Base-by-base conservation (phyloP, 345 rosid genomes). In the Bruguiera sexangula region DNA sequence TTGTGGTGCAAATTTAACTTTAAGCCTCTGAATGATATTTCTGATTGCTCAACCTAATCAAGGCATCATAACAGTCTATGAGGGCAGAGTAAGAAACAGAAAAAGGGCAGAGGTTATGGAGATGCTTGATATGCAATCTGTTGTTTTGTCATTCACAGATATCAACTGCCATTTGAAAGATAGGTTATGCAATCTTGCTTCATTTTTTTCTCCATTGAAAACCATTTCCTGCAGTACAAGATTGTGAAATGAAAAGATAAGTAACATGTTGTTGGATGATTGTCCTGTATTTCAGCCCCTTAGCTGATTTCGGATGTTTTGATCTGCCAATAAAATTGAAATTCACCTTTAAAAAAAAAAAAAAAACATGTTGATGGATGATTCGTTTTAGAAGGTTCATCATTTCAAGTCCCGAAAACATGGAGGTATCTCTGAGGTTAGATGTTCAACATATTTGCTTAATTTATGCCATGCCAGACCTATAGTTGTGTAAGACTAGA, bases 151-250 rank as follows among this genome's bases (percentile, higher is more conserved):
- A 37, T 37, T 62, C 50, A 62, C 27, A 62, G 52, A 13, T 15
- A 43, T 43, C 50, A 13, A 43, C 50, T 10, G 54, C n/a, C 9
- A 62, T 62, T 60, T 26, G 29, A 56, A 50, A 58, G 37, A 30
- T 22, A 65, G 43, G 9, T 8, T 8, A 1, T 34, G 37, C 3
- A 8, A 26, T 37, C 11, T 50, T 57, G 76, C 26, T 60, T 39
- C 57, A 1, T 36, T 29, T 48, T 22, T 50, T 36, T 34, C 37
- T 57, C 39, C 43, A 27, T 52, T 31, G 5, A 24, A 22, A 52
- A 27, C 60, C 64, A 62, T 34, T 21, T 59, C 65, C 82, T 71
- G 79, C 76, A 71, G 18, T 15, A 26, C 21, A 65, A 62, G 15
- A 51, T 29, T 27, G 18, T 13, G 19, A 43, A 43, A 43, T 43